Conservation (phyloP, 1,284 basidiomycete genomes). For the Boletus semigastroideus region DNA sequence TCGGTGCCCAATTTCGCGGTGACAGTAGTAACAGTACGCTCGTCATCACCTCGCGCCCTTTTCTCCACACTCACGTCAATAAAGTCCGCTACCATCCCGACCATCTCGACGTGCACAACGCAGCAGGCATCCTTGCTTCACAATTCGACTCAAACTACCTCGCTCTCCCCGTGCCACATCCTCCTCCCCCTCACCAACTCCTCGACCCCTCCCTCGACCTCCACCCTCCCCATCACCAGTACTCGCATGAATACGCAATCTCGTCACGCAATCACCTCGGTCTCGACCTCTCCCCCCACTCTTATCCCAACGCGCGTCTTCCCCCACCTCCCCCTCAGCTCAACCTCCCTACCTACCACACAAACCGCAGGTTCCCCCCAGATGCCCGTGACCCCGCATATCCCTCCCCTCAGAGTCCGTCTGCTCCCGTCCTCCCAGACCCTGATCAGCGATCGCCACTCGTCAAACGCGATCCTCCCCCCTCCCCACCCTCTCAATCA, state of each 20-base stretch:
- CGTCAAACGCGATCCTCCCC: constrained; percentile 32
- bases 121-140: constrained; percentile 44
- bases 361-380: constrained; percentile 47
- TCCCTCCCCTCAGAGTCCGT: constrained; percentile 27
- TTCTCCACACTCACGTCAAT: constrained; percentile 38
- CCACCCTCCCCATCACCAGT: constrained; percentile 22
- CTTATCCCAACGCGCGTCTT: constrained; percentile 41
- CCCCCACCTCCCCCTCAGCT: constrained; percentile 36
- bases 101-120: constrained; percentile 48
- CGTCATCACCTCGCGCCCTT: constrained; percentile 40
- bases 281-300: constrained; percentile 41
- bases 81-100: constrained; percentile 70
- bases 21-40: constrained; percentile 44
- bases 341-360: constrained; percentile 37
- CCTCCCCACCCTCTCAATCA: constrained; percentile 11
- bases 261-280: constrained; percentile 43
- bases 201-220: constrained; percentile 43
- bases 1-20: constrained; percentile 49
- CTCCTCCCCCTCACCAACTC: constrained; percentile 23
- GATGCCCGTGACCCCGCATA: constrained; percentile 45
- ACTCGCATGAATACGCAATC: constrained; percentile 27
- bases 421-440: constrained; percentile 33
- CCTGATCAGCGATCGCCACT: constrained; percentile 40
- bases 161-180: constrained; percentile 17
- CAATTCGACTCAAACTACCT: constrained; percentile 47